phyloP scores from a whole-genome alignment of 1,284 basidiomycete species.

The Omphalotus olearius region DNA sequence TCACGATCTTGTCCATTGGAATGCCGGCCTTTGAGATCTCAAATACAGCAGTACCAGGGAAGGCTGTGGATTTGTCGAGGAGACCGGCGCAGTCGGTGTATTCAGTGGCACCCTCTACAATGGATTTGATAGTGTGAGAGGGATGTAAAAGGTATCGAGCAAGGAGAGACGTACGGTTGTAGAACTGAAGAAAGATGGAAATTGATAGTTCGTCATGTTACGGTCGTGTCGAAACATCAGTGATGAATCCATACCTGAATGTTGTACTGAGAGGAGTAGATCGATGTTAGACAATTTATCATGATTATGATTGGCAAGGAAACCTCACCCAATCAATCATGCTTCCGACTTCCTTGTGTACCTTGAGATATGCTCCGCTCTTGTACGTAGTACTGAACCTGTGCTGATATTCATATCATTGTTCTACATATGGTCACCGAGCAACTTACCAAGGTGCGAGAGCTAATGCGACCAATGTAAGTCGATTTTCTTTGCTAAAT shows the following conservation, averaged over 20 bases:
- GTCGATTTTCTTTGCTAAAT: background rate
- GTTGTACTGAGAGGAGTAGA: conserved; percentile 3
- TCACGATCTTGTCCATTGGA: conserved; percentile 37
- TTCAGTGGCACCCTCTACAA: conserved; percentile 43
- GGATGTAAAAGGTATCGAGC: background rate
- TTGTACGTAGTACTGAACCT: conserved; percentile 38
- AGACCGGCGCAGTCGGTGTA: background rate
- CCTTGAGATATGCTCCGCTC: conserved; percentile 57
- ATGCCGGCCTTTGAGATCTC: conserved; percentile 57
- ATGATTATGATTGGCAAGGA: background rate
- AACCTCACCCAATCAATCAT: conserved; percentile 42
- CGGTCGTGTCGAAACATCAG: too few relatives aligned
- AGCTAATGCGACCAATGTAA: conserved; percentile 23
- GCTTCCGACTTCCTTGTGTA: conserved; percentile 49
- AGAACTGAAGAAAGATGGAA: background rate
- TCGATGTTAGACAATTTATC: background rate
- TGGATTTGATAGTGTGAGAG: background rate
- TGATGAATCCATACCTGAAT: conserved; percentile 23
- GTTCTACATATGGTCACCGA: conserved; percentile 8
- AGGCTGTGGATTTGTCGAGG: conserved; percentile 31
- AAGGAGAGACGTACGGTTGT: too few relatives aligned
- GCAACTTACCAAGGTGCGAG: conserved; percentile 45
- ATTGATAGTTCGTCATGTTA: too few relatives aligned
- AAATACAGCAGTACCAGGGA: conserved; percentile 49
- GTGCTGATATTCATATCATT: conserved; percentile 35